Evolutionary conservation across 2,329 filamentous ascomycete species (phyloP), one percentile per base, ranked within the genome.

Genomic region (Hymenoscyphus fructigenus): DNA sequence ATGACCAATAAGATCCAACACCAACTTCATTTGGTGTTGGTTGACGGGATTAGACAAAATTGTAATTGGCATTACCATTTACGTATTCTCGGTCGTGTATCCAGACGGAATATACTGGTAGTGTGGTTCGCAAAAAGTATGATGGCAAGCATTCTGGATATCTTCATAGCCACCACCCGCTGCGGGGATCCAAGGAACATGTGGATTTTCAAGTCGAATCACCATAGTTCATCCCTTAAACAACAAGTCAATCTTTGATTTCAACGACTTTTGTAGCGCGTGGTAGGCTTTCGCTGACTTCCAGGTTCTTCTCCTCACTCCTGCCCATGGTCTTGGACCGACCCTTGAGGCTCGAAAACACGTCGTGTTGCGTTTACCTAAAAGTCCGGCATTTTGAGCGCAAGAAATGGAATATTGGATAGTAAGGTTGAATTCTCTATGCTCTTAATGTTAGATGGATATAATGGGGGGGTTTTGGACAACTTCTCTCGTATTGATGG

Each of bases 311-410:
- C 7, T 38, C 10, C 7, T 38, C 36, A 2, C 36, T 38, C 14
- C 36, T 38, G 3, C 36, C 36, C 3, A 38, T 38, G 36, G 36
- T n/a, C 20, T 23, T 70, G 64, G 66, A 65, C 59, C 26, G n/a
- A 23, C 10, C 50, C n/a, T 55, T 55, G 12, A 15, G 26, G 50
- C 26, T 5, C 23, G 12, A 12, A 41, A 41, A n/a, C n/a, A n/a
- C n/a, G n/a, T n/a, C n/a, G n/a, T n/a, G n/a, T n/a, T n/a, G n/a
- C n/a, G n/a, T n/a, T n/a, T n/a, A 41, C 5, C 38, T 14, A 17
- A 41, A 14, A 41, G 15, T 9, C 12, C 38, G 38, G 12, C 38
- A 41, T 41, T 12, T 41, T 41, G 38, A 41, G 12, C 38, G 38
- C 17, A 41, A 15, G 38, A 12, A 41, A 3, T 41, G 12, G 4